These are phyloP conservation scores for Eucalyptus sp. DNA, from an alignment of 345 rosid species.

Conservation along the genomic window DNA sequence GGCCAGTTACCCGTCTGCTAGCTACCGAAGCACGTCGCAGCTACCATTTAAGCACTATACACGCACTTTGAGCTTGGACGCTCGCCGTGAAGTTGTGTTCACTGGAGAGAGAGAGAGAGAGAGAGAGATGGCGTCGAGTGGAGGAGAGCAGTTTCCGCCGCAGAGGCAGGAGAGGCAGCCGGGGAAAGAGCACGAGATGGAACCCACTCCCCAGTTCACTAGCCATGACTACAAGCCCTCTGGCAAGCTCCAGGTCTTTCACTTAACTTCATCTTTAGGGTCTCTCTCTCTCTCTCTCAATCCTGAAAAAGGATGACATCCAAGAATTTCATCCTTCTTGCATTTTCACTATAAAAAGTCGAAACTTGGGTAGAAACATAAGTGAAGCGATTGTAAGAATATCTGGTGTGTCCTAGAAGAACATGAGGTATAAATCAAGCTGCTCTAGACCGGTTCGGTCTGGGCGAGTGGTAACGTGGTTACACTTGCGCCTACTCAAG, in stretches of 20 bases:
- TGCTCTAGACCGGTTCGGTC: background rate
- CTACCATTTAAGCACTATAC: background rate
- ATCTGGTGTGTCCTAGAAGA: background rate
- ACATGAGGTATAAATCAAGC: background rate
- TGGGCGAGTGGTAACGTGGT: background rate
- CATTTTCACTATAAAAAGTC: background rate
- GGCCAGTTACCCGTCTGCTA: background rate
- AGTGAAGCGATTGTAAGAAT: background rate
- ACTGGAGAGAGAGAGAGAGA: background rate
- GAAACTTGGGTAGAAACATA: background rate
- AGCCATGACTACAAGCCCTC: conserved; percentile 49
- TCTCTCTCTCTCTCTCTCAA: background rate
- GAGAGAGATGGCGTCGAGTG: conserved; percentile 35
- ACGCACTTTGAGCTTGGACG: background rate
- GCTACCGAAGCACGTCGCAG: background rate
- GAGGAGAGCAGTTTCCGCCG: conserved; percentile 28
- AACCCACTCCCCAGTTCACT: conserved; percentile 44
- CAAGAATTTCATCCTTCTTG: background rate
- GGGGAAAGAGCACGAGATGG: conserved; percentile 57
- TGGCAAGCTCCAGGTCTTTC: conserved; percentile 31
- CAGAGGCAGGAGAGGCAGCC: conserved; percentile 64
- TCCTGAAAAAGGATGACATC: background rate
- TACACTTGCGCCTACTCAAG: background rate
- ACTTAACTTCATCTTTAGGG: background rate
- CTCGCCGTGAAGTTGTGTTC: background rate